phyloP scores from a whole-genome alignment of 2,329 filamentous ascomycete species.

The Penicillium vulpinum region DNA sequence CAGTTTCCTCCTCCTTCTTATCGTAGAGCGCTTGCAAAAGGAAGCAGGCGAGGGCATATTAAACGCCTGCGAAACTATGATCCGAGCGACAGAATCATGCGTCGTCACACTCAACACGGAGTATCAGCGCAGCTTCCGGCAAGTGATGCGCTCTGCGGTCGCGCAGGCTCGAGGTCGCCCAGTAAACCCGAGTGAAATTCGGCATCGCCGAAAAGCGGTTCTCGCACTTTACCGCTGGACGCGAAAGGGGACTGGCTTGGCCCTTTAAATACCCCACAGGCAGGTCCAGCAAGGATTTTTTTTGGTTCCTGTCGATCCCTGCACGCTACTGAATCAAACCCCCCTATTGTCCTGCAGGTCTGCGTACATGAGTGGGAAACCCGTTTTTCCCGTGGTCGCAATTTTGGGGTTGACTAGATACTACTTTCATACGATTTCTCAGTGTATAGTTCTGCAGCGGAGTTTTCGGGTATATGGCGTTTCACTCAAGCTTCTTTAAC shows the following conservation, averaged over 20 bases:
- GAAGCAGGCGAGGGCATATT: constrained; percentile 85
- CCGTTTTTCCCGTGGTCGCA: not conserved
- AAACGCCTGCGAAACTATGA: constrained; percentile 87
- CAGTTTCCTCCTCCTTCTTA: constrained; percentile 80
- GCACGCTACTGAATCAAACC: not conserved
- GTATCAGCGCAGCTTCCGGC: constrained; percentile 94
- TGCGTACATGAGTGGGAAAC: not conserved
- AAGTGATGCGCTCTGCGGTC: constrained; percentile 89
- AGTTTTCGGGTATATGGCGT: not conserved
- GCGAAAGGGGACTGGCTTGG: constrained; percentile 83
- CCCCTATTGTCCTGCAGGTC: not conserved
- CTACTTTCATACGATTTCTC: not conserved
- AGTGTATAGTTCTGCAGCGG: not conserved
- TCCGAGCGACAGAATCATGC: constrained; percentile 87
- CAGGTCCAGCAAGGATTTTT: not conserved
- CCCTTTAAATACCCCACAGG: constrained; percentile 39
- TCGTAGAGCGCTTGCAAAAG: constrained; percentile 83
- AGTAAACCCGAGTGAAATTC: constrained; percentile 82
- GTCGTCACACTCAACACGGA: constrained; percentile 90
- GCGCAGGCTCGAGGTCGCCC: constrained; percentile 82
- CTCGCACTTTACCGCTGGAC: constrained; percentile 87
- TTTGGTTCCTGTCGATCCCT: constrained; percentile 10
- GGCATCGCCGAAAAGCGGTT: constrained; percentile 78
- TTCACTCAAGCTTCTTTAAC: not conserved
- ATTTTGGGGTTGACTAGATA: not conserved